phyloP scores from a whole-genome alignment of 257 asterid species.

The Coffea canephora region DNA sequence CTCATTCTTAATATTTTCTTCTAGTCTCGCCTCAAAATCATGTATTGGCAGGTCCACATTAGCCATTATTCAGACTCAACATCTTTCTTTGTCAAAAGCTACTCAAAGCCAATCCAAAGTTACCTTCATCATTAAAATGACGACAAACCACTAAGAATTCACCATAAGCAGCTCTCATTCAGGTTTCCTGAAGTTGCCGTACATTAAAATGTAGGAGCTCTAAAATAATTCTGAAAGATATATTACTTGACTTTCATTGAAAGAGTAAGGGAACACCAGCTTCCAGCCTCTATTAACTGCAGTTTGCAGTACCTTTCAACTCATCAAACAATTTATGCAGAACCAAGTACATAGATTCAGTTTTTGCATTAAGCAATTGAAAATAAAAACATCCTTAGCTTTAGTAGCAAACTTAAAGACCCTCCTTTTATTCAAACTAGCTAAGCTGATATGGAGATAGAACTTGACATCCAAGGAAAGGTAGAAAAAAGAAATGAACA shows the following conservation, averaged over 20 bases:
- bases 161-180: not conserved
- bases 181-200: not conserved
- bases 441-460: not conserved
- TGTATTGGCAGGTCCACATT: not conserved
- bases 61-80: not conserved
- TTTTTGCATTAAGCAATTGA: not conserved
- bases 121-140: not conserved
- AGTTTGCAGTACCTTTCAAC: not conserved
- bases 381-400: not conserved
- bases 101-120: not conserved
- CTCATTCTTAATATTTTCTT: not conserved
- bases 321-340: not conserved
- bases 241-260: not conserved
- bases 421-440: not conserved
- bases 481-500: not conserved
- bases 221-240: not conserved
- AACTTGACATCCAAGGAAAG: not conserved
- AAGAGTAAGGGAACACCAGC: not conserved
- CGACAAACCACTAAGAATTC: not conserved
- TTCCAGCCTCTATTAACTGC: not conserved
- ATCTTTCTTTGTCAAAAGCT: not conserved
- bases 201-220: not conserved
- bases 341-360: not conserved
- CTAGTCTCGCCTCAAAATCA: not conserved
- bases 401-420: not conserved